phyloP scores from a whole-genome alignment of 352 stramenopile genomes.

The Globisporangium middletonii region DNA sequence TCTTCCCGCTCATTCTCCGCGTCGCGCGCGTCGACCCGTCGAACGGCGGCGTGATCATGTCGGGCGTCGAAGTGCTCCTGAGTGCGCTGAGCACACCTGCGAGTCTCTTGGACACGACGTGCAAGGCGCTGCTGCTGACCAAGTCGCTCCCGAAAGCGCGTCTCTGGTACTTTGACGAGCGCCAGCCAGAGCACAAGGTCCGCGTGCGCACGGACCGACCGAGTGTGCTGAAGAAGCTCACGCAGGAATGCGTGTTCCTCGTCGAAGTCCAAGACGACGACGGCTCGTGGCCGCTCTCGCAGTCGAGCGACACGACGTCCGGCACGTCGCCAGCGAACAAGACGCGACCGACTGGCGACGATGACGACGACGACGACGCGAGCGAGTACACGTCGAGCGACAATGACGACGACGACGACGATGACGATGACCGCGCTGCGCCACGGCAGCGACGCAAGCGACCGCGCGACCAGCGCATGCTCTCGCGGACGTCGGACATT shows the following conservation, averaged over 20 bases:
- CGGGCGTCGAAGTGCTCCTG: slow-evolving; percentile 73
- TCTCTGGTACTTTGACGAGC: slow-evolving; percentile 81
- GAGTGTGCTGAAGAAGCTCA: slow-evolving; percentile 50
- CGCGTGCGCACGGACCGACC: slow-evolving; percentile 39
- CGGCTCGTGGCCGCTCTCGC: slow-evolving; percentile 78
- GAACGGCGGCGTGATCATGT: slow-evolving; percentile 68
- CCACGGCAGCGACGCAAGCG: slow-evolving; percentile 22
- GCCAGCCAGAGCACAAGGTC: slow-evolving; percentile 60
- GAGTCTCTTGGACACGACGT: slow-evolving; percentile 62
- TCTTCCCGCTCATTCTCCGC: slow-evolving; percentile 76
- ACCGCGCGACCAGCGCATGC: slow-evolving; percentile 32
- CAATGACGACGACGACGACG: slow-evolving; percentile 9
- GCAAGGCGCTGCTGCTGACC: slow-evolving; percentile 60
- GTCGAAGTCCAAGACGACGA: slow-evolving; percentile 82
- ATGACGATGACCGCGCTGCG: neutral
- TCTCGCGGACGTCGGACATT: slow-evolving; percentile 65
- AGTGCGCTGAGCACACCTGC: slow-evolving; percentile 55
- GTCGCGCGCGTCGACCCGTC: slow-evolving; percentile 64
- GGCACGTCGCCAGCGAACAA: slow-evolving; percentile 5
- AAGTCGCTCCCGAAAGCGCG: slow-evolving; percentile 69
- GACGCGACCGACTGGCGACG: neutral
- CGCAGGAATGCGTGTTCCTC: slow-evolving; percentile 71
- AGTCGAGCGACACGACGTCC: slow-evolving; percentile 37
- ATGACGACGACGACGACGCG: slow-evolving; percentile 12
- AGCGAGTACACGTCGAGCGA: slow-evolving; percentile 10